These are phyloP conservation scores for Podaxis mareebaensis DNA, from an alignment of 768 basidiomycete species.

Conservation along the genomic window DNA sequence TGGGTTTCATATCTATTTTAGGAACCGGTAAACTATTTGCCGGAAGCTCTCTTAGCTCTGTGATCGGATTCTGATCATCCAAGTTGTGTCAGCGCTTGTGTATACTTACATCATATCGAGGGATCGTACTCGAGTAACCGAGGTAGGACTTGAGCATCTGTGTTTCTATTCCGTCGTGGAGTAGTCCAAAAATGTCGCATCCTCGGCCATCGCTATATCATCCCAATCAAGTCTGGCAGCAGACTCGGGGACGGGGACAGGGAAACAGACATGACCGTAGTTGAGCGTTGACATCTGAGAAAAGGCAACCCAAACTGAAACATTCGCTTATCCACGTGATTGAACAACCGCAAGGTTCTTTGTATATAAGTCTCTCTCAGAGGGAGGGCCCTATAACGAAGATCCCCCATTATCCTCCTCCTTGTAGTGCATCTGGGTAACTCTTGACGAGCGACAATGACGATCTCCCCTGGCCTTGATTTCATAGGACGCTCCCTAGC, in stretches of 20 bases:
- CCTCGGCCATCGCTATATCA: background rate
- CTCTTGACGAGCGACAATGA: background rate
- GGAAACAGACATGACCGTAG: background rate
- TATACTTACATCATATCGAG: too few relatives aligned
- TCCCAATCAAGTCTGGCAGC: background rate
- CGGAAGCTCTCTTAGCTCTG: background rate
- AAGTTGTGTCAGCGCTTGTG: background rate
- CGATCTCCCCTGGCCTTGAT: slow-evolving; percentile 4
- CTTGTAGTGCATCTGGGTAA: background rate
- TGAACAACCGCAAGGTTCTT: too few relatives aligned
- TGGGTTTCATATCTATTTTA: background rate
- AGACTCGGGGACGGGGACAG: background rate
- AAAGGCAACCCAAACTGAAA: background rate
- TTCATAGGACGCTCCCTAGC: background rate
- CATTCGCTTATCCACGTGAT: slow-evolving; percentile 7
- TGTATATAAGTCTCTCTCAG: background rate
- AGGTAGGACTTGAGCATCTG: too few relatives aligned
- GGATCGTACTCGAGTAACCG: too few relatives aligned
- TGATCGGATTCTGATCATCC: background rate
- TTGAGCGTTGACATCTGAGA: background rate
- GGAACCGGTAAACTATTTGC: background rate
- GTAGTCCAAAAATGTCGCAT: background rate
- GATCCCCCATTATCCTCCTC: background rate
- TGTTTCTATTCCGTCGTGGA: background rate
- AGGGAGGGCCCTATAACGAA: background rate